phyloP scores from a whole-genome alignment of 179 eudicot genomes.

The Gypsophila paniculata region DNA sequence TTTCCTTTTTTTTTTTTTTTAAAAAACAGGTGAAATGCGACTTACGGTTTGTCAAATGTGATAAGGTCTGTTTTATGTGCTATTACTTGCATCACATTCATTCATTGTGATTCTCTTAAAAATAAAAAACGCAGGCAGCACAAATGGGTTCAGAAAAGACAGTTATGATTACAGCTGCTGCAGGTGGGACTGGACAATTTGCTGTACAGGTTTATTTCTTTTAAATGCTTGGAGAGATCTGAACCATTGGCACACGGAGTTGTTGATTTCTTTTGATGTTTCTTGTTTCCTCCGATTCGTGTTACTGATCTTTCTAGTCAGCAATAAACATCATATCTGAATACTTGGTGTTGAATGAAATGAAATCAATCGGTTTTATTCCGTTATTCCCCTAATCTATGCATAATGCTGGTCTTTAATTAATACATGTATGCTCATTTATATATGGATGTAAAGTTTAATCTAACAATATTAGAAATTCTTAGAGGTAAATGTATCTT shows the following conservation, averaged over 20 bases:
- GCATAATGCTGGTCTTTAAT: neutral
- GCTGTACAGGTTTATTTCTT: constrained; percentile 78
- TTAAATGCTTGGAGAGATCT: neutral
- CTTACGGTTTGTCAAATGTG: neutral
- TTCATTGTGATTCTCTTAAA: constrained; percentile 12
- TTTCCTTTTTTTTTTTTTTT: neutral
- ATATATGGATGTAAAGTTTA: neutral
- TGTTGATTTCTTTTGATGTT: constrained; percentile 7
- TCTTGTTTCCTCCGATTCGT: neutral
- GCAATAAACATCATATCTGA: constrained; percentile 12
- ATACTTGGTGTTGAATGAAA: neutral
- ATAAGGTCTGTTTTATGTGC: neutral
- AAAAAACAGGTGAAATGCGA: neutral
- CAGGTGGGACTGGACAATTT: constrained; percentile 98
- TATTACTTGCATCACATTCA: neutral
- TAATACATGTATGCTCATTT: neutral
- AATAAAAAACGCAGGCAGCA: constrained; percentile 58
- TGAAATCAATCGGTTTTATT: neutral
- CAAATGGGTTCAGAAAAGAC: constrained; percentile 74
- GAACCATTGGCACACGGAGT: neutral
- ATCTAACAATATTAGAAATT: neutral
- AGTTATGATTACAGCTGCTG: constrained; percentile 96
- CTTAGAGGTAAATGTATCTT: neutral
- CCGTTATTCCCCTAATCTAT: neutral
- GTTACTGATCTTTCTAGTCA: constrained; percentile 1